Conservation (phyloP, 495 filamentous ascomycete species). For the Penicillium maclennaniae region DNA sequence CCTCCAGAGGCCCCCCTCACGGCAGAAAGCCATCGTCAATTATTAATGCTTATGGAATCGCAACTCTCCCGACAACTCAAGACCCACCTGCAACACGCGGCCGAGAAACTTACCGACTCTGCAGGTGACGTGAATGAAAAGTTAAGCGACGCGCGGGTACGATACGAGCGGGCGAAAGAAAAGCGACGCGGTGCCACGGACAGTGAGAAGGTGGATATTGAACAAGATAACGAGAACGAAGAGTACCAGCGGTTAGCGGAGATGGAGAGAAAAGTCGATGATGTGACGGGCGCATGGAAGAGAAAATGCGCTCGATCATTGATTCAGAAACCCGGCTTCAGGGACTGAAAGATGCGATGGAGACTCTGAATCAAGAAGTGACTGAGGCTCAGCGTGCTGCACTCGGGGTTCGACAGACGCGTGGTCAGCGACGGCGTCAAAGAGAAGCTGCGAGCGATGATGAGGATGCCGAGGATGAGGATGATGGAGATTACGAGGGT, state of each 20-base stretch:
- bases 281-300: slow-evolving; percentile 37
- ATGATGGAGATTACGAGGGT: slow-evolving; percentile 29
- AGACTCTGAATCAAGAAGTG: slow-evolving; percentile 30
- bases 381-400: slow-evolving; percentile 7
- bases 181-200: slow-evolving; percentile 6
- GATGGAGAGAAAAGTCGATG: slow-evolving; percentile 27
- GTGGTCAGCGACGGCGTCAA: slow-evolving; percentile 17
- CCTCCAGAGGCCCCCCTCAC: slow-evolving; percentile 49
- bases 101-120: slow-evolving; percentile 36
- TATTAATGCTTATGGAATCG: slow-evolving; percentile 31
- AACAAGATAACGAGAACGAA: slow-evolving; percentile 11
- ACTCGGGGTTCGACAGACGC: slow-evolving; percentile 18
- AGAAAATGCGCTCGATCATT: slow-evolving; percentile 35
- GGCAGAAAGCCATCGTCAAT: slow-evolving; percentile 26
- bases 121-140: slow-evolving; percentile 48
- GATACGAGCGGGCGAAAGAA: slow-evolving; percentile 30
- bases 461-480: slow-evolving; percentile 19
- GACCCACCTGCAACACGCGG: slow-evolving; percentile 34
- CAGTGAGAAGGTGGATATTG: slow-evolving; percentile 7
- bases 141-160: slow-evolving; percentile 29
- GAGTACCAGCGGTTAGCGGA: slow-evolving; percentile 26
- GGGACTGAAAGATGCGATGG: slow-evolving; percentile 29
- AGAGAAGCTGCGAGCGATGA: slow-evolving; percentile 8
- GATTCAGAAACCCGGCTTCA: slow-evolving; percentile 37
- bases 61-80: slow-evolving; percentile 30